phyloP scores from a whole-genome alignment of 2,329 filamentous ascomycete species.

The Paraconiothyrium brasiliense region DNA sequence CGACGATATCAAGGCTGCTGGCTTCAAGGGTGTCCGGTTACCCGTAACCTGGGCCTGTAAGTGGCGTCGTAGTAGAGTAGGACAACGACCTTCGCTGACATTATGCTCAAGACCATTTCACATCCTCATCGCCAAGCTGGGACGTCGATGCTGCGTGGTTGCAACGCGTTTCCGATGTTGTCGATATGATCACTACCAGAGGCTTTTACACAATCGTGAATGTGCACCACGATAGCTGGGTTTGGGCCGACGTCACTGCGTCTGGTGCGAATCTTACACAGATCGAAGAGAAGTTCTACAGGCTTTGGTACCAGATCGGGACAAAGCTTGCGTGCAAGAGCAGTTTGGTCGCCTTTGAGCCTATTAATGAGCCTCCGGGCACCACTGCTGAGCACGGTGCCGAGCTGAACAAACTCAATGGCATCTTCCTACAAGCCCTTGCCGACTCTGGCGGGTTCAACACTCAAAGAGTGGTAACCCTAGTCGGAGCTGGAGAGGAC shows the following conservation, averaged over 20 bases:
- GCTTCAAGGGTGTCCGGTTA: conserved; percentile 67
- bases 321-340: conserved; percentile 64
- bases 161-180: conserved; percentile 65
- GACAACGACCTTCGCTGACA: not conserved
- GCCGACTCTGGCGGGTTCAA: conserved; percentile 66
- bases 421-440: conserved; percentile 65
- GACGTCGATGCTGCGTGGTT: conserved; percentile 65
- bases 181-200: conserved; percentile 63
- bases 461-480: conserved; percentile 63
- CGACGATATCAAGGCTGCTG: conserved; percentile 60
- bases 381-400: conserved; percentile 61
- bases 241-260: conserved; percentile 64
- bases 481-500: conserved; percentile 63
- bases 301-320: conserved; percentile 67
- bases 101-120: conserved; percentile 58
- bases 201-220: conserved; percentile 66
- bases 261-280: conserved; percentile 58
- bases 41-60: conserved; percentile 65
- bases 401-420: conserved; percentile 65
- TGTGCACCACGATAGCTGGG: conserved; percentile 68
- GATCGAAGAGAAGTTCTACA: conserved; percentile 66
- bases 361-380: conserved; percentile 66
- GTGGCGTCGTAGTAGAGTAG: not conserved
- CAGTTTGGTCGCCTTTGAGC: conserved; percentile 64
- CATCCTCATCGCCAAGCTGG: conserved; percentile 61